Evolutionary conservation across 2,329 filamentous ascomycete genomes (phyloP), one percentile per base, ranked within the genome.

Genomic region (Juglanconis oblonga): DNA sequence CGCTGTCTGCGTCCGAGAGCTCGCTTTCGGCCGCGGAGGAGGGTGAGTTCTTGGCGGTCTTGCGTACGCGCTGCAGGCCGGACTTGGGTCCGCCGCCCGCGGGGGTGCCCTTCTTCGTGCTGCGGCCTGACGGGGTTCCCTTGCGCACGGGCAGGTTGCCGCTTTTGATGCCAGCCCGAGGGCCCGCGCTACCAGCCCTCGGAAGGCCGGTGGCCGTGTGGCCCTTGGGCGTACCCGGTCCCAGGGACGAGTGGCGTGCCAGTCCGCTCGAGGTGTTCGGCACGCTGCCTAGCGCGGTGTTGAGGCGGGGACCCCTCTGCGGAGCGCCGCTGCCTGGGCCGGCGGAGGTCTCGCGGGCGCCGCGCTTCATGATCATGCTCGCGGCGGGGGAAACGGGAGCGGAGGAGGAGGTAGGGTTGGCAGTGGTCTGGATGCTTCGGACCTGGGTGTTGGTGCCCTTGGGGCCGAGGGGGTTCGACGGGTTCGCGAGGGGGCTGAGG

Each of bases 11-110:
- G 55, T 88, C 86, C 0, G 85, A 88, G 45, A 88, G 77, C 67
- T 88, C 86, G 66, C 84, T 87, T 62, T 88, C 86, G 54, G 81
- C 84, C 5, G 82, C 84, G 4, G 85, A 86, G 4, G 83, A 84
- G 3, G 86, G 84, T 2, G 85, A 88, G 64, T 84, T 85, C 69
- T 86, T 83, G 50, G 76, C 78, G 48, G 74, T 82, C 65, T 83
- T 85, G 73, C 87, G 88, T 32, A 88, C 81, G 35, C 85, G 81
- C 31, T 84, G 86, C 3, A 88, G 74, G 9, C 80, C 81, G n/a
- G 85, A 87, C 67, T 88, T 88, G 64, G 58, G 70, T 68, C 66
- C 68, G 61, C 66, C 67, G 59, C 54, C 69, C 31, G 42, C 74
- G 63, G 62, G 77, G 42, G 73, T 74, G 36, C 73, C 74, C 70